Percentiles rank a stretch among this genome's conserved stretches.
Conservation (phyloP, 192 early-diverging fungal species). For the Rhizophagus prolifer region DNA sequence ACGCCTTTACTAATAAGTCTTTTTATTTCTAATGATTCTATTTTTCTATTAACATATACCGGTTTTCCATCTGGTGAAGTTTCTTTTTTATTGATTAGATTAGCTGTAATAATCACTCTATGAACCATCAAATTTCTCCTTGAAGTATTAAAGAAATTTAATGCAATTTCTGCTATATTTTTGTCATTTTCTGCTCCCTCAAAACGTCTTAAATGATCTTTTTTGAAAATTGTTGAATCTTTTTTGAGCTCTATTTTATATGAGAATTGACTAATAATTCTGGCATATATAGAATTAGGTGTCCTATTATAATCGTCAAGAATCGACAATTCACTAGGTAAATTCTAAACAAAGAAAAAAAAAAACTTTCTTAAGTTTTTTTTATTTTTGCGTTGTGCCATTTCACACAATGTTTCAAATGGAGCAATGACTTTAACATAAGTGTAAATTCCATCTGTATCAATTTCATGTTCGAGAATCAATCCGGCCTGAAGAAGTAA, state of each 20-base stretch:
- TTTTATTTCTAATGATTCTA: slow-evolving; percentile 45
- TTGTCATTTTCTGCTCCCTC: slow-evolving; percentile 36
- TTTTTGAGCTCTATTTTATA: slow-evolving; percentile 32
- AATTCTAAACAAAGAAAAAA: neutral
- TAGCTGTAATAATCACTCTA: slow-evolving; percentile 15
- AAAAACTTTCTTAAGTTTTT: no score
- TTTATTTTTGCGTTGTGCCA: no score
- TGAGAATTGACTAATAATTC: slow-evolving; percentile 15
- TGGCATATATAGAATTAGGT: neutral
- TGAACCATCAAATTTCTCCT: slow-evolving; percentile 33
- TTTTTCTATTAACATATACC: slow-evolving; percentile 27
- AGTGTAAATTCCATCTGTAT: slow-evolving; percentile 38
- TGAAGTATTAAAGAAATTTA: slow-evolving; percentile 36
- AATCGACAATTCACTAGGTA: slow-evolving; percentile 3
- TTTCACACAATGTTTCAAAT: slow-evolving; percentile 42
- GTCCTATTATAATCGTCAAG: slow-evolving; percentile 31
- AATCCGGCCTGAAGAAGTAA: slow-evolving; percentile 38
- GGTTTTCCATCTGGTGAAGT: slow-evolving; percentile 28
- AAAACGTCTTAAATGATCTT: slow-evolving; percentile 34
- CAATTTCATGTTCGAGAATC: slow-evolving; percentile 41
- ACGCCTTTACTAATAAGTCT: slow-evolving; percentile 42
- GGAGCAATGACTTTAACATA: slow-evolving; percentile 45
- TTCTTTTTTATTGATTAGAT: slow-evolving; percentile 32
- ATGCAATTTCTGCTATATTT: slow-evolving; percentile 40
- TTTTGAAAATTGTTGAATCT: slow-evolving; percentile 42